Conservation (phyloP, 495 filamentous ascomycete species). For the Neurospora sp. region DNA sequence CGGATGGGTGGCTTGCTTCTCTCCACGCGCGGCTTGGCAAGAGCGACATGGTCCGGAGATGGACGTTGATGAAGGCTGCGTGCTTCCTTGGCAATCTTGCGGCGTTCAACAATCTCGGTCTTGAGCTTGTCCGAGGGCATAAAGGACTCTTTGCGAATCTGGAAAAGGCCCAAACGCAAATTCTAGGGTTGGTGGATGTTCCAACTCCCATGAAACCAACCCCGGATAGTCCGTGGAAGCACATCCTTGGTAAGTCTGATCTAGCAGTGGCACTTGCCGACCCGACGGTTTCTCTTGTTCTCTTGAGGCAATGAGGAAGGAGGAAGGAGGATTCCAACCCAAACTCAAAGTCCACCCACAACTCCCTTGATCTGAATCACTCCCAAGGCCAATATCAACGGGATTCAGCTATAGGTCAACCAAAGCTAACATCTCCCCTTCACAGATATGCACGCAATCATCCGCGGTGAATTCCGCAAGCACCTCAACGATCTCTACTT, state of each 20-base stretch:
- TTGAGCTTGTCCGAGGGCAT: neutral
- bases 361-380: too few relatives aligned
- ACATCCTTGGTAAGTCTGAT: neutral
- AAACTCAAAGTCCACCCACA: too few relatives aligned
- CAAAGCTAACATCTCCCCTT: neutral
- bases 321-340: too few relatives aligned
- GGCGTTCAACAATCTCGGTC: neutral
- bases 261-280: neutral
- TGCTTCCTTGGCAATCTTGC: neutral
- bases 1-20: neutral
- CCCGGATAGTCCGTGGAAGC: neutral
- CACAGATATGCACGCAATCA: neutral
- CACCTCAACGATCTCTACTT: neutral
- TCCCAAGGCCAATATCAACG: too few relatives aligned
- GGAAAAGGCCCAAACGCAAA: neutral
- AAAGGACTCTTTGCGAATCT: neutral
- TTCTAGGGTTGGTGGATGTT: neutral
- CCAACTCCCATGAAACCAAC: neutral
- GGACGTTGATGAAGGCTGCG: neutral
- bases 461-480: neutral
- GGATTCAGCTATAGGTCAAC: too few relatives aligned
- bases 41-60: neutral
- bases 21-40: rapidly evolving
- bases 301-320: too few relatives aligned
- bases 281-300: too few relatives aligned